These are phyloP conservation scores for Centella asiatica DNA, from an alignment of 129 eudicot genomes.

Conservation along the genomic window DNA sequence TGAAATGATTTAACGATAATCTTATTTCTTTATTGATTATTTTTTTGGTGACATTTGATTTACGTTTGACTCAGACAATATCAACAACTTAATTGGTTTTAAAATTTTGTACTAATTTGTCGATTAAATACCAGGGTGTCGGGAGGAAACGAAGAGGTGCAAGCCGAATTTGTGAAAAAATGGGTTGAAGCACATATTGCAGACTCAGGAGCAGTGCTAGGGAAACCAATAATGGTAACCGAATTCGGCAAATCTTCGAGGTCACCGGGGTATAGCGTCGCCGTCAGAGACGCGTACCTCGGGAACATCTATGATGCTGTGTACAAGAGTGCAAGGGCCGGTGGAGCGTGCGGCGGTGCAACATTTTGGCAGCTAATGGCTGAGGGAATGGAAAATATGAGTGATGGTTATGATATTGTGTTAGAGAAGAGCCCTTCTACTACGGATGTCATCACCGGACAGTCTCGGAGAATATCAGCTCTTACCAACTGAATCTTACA, in stretches of 20 bases:
- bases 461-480: slow-evolving; percentile 19
- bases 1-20: too few species aligned
- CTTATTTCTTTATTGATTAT: too few species aligned
- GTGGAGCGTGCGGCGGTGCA: slow-evolving; percentile 26
- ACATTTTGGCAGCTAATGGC: slow-evolving; percentile 37
- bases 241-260: slow-evolving; percentile 31
- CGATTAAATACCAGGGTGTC: slow-evolving; percentile 14
- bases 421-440: slow-evolving; percentile 28
- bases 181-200: slow-evolving; percentile 19
- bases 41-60: too few species aligned
- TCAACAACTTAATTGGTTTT: too few species aligned
- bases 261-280: slow-evolving; percentile 11
- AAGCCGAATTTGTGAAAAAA: slow-evolving; percentile 13
- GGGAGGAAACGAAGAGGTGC: slow-evolving; percentile 8
- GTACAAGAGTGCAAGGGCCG: slow-evolving; percentile 16
- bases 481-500: background rate
- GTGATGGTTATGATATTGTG: slow-evolving; percentile 31
- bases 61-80: too few species aligned
- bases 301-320: slow-evolving; percentile 6
- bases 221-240: slow-evolving; percentile 19
- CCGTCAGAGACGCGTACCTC: slow-evolving; percentile 17
- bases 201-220: slow-evolving; percentile 14
- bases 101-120: background rate
- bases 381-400: slow-evolving; percentile 26
- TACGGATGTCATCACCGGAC: slow-evolving; percentile 10